A percentile compares a stretch with the other conserved stretches of the same genome.
Conservation (phyloP, 164 flowering plant species). For the Liquidambar formosana region DNA sequence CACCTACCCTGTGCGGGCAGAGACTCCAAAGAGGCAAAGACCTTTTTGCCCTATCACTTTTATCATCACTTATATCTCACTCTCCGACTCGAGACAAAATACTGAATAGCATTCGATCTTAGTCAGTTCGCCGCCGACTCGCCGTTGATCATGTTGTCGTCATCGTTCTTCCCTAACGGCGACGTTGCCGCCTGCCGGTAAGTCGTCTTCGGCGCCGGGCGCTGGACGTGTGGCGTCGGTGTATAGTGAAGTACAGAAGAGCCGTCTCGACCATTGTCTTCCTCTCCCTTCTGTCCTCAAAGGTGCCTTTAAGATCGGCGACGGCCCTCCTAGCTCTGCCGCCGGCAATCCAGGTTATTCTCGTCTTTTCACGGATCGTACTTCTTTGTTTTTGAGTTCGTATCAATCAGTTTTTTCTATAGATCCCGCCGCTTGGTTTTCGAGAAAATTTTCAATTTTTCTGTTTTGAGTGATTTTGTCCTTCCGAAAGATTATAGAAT, state of each 20-base stretch:
- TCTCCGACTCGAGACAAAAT: no score
- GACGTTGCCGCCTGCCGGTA: background rate
- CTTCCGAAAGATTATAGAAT: no score
- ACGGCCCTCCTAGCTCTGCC: constrained; percentile 87
- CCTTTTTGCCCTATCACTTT: constrained; percentile 10
- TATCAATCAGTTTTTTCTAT: background rate
- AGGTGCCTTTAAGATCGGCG: constrained; percentile 55
- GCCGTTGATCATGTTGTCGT: background rate
- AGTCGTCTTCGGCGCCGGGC: background rate
- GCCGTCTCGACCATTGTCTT: constrained; percentile 70
- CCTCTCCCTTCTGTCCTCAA: constrained; percentile 81
- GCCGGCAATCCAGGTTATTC: constrained; percentile 83
- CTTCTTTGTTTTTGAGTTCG: background rate
- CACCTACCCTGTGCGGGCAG: constrained; percentile 7
- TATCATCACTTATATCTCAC: background rate
- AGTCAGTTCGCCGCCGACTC: constrained; percentile 4
- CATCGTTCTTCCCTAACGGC: background rate
- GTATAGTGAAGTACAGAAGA: constrained; percentile 81
- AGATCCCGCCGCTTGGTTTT: background rate
- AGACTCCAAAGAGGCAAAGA: constrained; percentile 13
- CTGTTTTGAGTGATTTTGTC: background rate
- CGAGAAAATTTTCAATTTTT: background rate
- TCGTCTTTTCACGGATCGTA: no score
- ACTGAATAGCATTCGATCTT: no score
- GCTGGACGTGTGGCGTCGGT: constrained; percentile 57